These are phyloP conservation scores for Senna tora DNA, from an alignment of 306 rosid species.

Conservation along the genomic window DNA sequence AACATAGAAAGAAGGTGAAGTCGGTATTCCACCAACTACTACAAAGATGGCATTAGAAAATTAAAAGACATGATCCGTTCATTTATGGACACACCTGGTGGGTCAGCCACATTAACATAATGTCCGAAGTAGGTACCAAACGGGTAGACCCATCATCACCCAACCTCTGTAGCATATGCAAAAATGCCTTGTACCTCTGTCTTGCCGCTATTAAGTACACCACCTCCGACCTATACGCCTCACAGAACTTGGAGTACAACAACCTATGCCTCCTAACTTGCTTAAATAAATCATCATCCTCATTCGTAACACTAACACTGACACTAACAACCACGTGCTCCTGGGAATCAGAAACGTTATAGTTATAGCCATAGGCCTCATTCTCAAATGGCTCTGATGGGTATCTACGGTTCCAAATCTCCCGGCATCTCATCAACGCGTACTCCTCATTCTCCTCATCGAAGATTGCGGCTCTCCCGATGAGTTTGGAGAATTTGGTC, in stretches of 20 bases:
- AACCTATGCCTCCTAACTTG: conserved; percentile 54
- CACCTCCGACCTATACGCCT: conserved; percentile 71
- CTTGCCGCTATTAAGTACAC: conserved; percentile 75
- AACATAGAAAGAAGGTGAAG: neutral
- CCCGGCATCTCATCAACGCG: conserved; percentile 67
- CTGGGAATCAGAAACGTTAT: conserved; percentile 41
- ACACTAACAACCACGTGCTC: conserved; percentile 2
- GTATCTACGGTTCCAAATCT: conserved; percentile 64
- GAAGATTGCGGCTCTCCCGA: conserved; percentile 70
- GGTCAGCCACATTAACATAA: conserved; percentile 78
- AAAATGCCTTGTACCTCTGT: conserved; percentile 79
- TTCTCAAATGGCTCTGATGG: conserved; percentile 80
- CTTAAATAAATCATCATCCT: conserved; percentile 45
- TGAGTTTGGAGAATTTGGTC: conserved; percentile 60
- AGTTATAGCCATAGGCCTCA: conserved; percentile 55
- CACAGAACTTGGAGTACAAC: conserved; percentile 56
- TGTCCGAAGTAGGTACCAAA: conserved; percentile 80
- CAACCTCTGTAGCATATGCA: conserved; percentile 56
- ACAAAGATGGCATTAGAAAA: neutral
- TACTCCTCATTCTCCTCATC: conserved; percentile 91
- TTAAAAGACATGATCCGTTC: too few relatives aligned
- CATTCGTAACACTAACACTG: conserved; percentile 20
- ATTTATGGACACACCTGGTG: conserved; percentile 69
- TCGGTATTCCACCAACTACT: neutral
- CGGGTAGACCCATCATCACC: conserved; percentile 51